Base-by-base conservation (phyloP, 345 rosid genomes). In the Leavenworthia alabamica region DNA sequence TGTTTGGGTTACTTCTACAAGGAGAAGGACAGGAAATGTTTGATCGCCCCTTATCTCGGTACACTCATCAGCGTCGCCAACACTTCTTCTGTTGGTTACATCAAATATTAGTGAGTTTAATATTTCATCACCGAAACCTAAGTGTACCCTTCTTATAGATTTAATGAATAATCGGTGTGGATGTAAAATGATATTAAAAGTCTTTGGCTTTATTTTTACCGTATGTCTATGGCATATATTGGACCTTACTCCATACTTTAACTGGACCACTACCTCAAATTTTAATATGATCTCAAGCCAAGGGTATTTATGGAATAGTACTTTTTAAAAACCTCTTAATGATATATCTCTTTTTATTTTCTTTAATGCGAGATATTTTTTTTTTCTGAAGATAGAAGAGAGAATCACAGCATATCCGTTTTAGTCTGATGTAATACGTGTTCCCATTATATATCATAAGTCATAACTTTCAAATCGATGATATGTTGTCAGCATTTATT, bases 1-100 rank as follows among this genome's bases (percentile, higher is more conserved):
- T 83, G 86, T 63, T 64, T 75, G 73, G 86, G 92, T 1, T 81
- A 78, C 16, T 86, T 86, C 20, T 83, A 81, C 68, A 71, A 72
- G 43, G 75, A 47, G 47, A 72, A 77, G 6, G 61, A 72, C 10
- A 76, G 71, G 17, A 80, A 47, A 41, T 86, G 87, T 48, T 86
- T 64, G 68, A n/a, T 37, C 1, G 76, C 44, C 52, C 71, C 66
- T 45, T 45, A 42, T 28, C 72, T 72, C 2, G 66, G 66, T 8
- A 66, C 76, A 4, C 67, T 72, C 6, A 72, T 64, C 61, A 66
- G 60, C 58, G 62, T 44, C 6, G 24, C 8, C 4, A 64, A 72
- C 22, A 52, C 68, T 59, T 72, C 72, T 53, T 57, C 54, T 12
- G 62, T 72, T 33, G 76, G 67, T 44, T 72, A 66, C 37, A 66